Base-by-base conservation (phyloP, 345 rosid species). In the Eucalyptus rudis region DNA sequence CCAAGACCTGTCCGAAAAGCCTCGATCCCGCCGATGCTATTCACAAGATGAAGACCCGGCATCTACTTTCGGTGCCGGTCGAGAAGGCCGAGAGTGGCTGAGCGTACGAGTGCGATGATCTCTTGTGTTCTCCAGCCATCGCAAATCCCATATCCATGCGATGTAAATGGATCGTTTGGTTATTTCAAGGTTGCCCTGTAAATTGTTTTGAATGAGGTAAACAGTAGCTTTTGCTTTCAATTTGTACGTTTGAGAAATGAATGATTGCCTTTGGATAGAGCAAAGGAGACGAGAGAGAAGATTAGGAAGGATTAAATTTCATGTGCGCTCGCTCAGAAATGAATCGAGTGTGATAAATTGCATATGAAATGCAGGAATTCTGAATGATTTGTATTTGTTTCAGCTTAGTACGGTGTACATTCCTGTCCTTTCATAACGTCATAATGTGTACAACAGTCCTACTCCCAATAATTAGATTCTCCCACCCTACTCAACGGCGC, bases 1-100 rank as follows among this genome's bases (percentile, higher is more conserved):
- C 93, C 40, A 92, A 89, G 0, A 91, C 94, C 17, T 95, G 96
- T 88, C 97, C 98, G 22, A 97, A 96, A 90, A 93, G 96, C 87
- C 92, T 95, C 45, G 59, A 93, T 80, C 97, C 96, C 27, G 96
- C 96, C 5, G 91, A 66, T 62, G 95, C 95, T 19, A 96, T 95
- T 89, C 90, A 93, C 11, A 93, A 90, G 89, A 96, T 94, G 95
- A 96, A 95, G 93, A 87, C 92, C 25, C 93, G 64, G 90, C 96
- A 93, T 52, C 56, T 89, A 80, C 29, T 90, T 54, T 88, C 91
- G 62, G 62, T 56, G 54, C 93, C 89, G 6, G 58, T 90, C 66
- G 91, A 92, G 88, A 84, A 40, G 90, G 29, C 71, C 27, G 92
- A 90, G 87, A 83, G 86, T 40, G 40, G 29, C 49, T 71, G 47